A percentile compares a stretch with the other conserved stretches of the same genome.
phyloP scores from a whole-genome alignment of 192 early-diverging fungal genomes.

The Umbelopsis sp. region DNA sequence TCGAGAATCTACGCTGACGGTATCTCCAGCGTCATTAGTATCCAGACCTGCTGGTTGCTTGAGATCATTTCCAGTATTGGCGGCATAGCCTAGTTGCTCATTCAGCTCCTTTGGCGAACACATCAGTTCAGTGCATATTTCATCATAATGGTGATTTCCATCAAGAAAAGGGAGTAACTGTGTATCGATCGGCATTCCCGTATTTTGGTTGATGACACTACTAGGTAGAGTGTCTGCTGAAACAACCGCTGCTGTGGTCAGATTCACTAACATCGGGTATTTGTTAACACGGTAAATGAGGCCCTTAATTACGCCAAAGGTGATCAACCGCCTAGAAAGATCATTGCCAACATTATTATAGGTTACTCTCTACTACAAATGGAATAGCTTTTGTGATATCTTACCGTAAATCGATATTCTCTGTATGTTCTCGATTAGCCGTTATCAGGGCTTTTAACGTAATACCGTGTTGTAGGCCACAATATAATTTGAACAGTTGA shows the following conservation, averaged over 20 bases:
- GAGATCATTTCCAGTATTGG: not conserved
- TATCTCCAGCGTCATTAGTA: not conserved
- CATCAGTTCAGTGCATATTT: conserved; percentile 70
- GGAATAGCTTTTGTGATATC: not conserved
- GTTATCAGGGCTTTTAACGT: conserved; percentile 89
- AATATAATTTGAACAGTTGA: conserved; percentile 77
- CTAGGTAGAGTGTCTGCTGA: not conserved
- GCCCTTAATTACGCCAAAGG: conserved; percentile 87
- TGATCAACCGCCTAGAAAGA: conserved; percentile 73
- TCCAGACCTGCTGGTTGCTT: not conserved
- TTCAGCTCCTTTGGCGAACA: conserved; percentile 64
- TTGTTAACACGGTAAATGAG: conserved; percentile 89
- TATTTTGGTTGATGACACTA: conserved; percentile 28
- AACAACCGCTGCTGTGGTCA: not conserved
- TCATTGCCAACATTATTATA: conserved; percentile 9
- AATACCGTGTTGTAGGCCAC: conserved; percentile 72
- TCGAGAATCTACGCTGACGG: not conserved
- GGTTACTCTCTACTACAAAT: not conserved
- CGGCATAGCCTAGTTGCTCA: conserved; percentile 34
- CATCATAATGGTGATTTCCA: conserved; percentile 74
- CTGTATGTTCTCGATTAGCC: conserved; percentile 63
- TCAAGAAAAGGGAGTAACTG: conserved; percentile 52
- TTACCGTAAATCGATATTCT: conserved; percentile 84
- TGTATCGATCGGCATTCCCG: conserved; percentile 20
- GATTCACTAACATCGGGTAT: conserved; percentile 69